These are phyloP conservation scores for Rutidosis leptorrhynchoides DNA, from an alignment of 129 eudicot genomes.

Conservation along the genomic window DNA sequence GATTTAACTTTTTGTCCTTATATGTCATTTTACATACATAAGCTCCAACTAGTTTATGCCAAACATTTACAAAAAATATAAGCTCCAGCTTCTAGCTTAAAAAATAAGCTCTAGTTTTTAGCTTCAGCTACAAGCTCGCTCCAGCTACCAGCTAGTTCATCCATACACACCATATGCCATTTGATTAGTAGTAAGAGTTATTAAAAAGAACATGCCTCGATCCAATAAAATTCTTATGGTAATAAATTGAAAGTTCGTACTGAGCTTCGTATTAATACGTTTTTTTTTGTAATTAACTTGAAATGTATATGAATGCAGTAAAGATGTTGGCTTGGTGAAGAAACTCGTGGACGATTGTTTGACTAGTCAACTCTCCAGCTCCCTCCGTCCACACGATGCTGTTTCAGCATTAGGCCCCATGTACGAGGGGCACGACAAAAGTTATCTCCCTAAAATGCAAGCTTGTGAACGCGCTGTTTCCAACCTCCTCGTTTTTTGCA, in stretches of 20 bases:
- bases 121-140: no score
- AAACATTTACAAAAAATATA: no score
- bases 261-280: not conserved
- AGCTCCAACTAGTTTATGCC: no score
- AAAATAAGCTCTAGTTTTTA: no score
- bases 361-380: conserved; percentile 64
- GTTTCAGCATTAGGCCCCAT: conserved; percentile 98
- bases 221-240: not conserved
- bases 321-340: conserved; percentile 82
- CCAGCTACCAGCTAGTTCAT: no score
- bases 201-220: not conserved
- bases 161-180: no score
- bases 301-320: conserved; percentile 50
- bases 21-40: no score
- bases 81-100: no score
- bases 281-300: not conserved
- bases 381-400: conserved; percentile 96
- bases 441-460: conserved; percentile 76
- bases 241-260: not conserved
- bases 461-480: conserved; percentile 66
- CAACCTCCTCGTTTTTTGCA: conserved; percentile 60
- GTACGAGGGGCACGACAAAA: conserved; percentile 89
- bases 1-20: no score
- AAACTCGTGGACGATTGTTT: conserved; percentile 85
- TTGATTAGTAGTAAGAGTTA: not conserved